phyloP scores from a whole-genome alignment of 805 yeast genomes.

The Lipomyces sp. region DNA sequence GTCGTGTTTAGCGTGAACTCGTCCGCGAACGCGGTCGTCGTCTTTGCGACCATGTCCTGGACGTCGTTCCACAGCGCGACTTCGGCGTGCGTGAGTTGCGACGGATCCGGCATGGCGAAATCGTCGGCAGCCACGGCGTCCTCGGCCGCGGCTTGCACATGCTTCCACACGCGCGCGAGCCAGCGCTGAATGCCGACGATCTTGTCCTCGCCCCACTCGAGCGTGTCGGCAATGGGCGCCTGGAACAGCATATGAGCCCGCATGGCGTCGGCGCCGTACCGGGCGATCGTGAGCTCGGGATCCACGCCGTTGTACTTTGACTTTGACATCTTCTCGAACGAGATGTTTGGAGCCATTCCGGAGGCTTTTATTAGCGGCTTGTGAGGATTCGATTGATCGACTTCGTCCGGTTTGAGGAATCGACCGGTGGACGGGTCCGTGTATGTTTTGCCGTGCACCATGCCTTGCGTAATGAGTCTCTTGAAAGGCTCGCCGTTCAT shows the following conservation, averaged over 20 bases:
- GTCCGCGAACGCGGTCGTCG: conserved; percentile 58
- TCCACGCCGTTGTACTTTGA: conserved; percentile 94
- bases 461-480: conserved; percentile 85
- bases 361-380: conserved; percentile 50
- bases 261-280: conserved; percentile 90
- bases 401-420: conserved; percentile 76
- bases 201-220: conserved; percentile 87
- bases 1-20: conserved; percentile 74
- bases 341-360: conserved; percentile 51
- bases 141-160: conserved; percentile 3
- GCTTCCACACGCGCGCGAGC: conserved; percentile 55
- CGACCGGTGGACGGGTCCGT: conserved; percentile 67
- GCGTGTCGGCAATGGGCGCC: conserved; percentile 78
- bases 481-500: conserved; percentile 75
- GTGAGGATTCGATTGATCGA: conserved; percentile 42
- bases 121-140: conserved; percentile 2
- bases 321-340: conserved; percentile 93
- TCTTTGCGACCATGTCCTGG: conserved; percentile 46
- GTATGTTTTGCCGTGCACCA: conserved; percentile 93
- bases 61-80: conserved; percentile 55
- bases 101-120: conserved; percentile 6
- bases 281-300: conserved; percentile 68
- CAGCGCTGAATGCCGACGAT: conserved; percentile 87
- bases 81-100: conserved; percentile 45
- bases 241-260: conserved; percentile 90